Conservation (phyloP, 129 eudicot species). For the Escallonia rubra region DNA sequence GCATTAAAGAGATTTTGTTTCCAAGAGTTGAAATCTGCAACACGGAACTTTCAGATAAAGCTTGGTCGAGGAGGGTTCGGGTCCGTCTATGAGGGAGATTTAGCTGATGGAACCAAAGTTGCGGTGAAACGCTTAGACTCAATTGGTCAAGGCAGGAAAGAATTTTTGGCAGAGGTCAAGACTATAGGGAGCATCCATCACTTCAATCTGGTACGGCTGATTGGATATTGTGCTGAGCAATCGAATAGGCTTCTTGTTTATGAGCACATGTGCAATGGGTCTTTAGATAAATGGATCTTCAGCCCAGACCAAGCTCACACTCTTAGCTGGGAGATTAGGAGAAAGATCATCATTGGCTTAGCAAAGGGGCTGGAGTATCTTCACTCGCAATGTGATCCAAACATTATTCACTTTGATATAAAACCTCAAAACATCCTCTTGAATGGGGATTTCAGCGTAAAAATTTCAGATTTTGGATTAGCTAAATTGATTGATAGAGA, state of each 20-base stretch:
- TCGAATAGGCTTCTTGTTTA: conserved; percentile 25
- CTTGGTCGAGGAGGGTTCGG: conserved; percentile 36
- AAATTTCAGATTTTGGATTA: conserved; percentile 39
- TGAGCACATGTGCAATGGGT: conserved; percentile 41
- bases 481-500: conserved; percentile 27
- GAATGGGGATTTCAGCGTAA: conserved; percentile 22
- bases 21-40: conserved; percentile 7
- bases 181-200: conserved; percentile 42
- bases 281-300: conserved; percentile 9
- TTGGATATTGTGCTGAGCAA: conserved; percentile 31
- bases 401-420: conserved; percentile 37
- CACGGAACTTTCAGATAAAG: conserved; percentile 6
- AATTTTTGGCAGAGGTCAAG: conserved; percentile 35
- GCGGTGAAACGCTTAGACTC: conserved; percentile 31
- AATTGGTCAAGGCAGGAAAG: conserved; percentile 27
- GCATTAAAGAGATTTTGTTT: conserved; percentile 3
- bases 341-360: conserved; percentile 17
- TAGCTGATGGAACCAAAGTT: conserved; percentile 22
- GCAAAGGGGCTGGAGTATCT: conserved; percentile 38
- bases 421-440: conserved; percentile 39
- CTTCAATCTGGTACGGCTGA: conserved; percentile 34
- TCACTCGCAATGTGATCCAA: conserved; percentile 28
- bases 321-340: conserved; percentile 24
- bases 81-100: conserved; percentile 28
- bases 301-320: background rate